A percentile compares a stretch with the other conserved stretches of the same genome.
These are phyloP conservation scores for Sphaerulina populicola DNA, from an alignment of 2,329 filamentous ascomycete genomes.

Conservation along the genomic window DNA sequence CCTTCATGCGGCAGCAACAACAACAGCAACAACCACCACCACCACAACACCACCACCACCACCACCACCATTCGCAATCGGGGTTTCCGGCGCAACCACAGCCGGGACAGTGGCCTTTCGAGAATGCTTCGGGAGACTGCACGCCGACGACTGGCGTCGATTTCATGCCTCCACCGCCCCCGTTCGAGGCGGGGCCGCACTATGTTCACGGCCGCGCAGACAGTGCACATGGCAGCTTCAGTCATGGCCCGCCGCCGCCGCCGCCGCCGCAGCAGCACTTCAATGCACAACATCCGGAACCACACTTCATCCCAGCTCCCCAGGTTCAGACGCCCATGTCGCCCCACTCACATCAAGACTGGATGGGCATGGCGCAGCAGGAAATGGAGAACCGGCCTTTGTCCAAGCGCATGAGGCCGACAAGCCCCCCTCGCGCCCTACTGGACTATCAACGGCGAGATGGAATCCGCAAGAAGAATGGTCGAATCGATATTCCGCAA, in stretches of 20 bases:
- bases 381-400: slow-evolving; percentile 44
- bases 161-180: slow-evolving; percentile 37
- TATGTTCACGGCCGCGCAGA: slow-evolving; percentile 24
- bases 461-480: slow-evolving; percentile 97
- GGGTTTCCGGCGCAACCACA: slow-evolving; percentile 56
- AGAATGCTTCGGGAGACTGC: slow-evolving; percentile 59
- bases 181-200: slow-evolving; percentile 31
- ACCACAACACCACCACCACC: background rate
- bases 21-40: background rate
- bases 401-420: slow-evolving; percentile 53
- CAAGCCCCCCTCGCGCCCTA: slow-evolving; percentile 51
- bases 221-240: slow-evolving; percentile 33
- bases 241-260: slow-evolving; percentile 34
- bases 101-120: slow-evolving; percentile 50
- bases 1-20: slow-evolving; percentile 18
- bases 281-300: slow-evolving; percentile 32
- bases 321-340: slow-evolving; percentile 52
- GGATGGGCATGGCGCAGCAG: slow-evolving; percentile 45
- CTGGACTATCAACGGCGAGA: slow-evolving; percentile 55
- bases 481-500: slow-evolving; percentile 90
- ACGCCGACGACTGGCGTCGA: slow-evolving; percentile 68
- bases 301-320: slow-evolving; percentile 42
- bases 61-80: slow-evolving; percentile 40
- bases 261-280: slow-evolving; percentile 34
- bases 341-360: slow-evolving; percentile 54